Percentiles rank a stretch among this genome's conserved stretches.
Evolutionary conservation across 2,329 filamentous ascomycete genomes (phyloP).

Genomic region (Arthrobotrys megalospora): DNA sequence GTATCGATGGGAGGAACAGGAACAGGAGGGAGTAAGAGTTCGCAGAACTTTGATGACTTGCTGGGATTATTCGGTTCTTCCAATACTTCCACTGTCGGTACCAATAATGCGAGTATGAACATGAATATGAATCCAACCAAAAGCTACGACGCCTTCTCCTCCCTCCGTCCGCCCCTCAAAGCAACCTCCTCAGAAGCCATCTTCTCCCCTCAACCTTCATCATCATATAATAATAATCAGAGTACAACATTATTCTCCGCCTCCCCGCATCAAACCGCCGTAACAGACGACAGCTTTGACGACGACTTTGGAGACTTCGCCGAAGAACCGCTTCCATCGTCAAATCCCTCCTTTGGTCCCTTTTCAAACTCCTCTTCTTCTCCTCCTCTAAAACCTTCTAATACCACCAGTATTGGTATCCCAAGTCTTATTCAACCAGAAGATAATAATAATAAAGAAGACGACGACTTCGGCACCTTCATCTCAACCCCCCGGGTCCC

Average conservation of each 20-base stretch:
- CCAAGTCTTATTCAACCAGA: not conserved
- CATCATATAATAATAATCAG: not conserved
- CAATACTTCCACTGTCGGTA: not conserved
- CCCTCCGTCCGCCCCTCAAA: too few species aligned
- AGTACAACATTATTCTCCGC: slow-evolving; percentile 26
- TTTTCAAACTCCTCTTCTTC: slow-evolving; percentile 36
- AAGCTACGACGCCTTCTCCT: too few species aligned
- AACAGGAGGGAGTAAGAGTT: not conserved
- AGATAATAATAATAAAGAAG: slow-evolving; percentile 20
- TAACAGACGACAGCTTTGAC: slow-evolving; percentile 9
- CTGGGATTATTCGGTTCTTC: slow-evolving; percentile 35
- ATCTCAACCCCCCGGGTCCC: slow-evolving; percentile 60
- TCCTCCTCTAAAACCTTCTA: slow-evolving; percentile 16
- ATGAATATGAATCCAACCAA: too few species aligned
- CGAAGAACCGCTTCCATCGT: slow-evolving; percentile 33
- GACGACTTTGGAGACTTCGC: slow-evolving; percentile 58
- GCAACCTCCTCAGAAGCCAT: too few species aligned
- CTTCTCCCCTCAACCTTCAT: not conserved
- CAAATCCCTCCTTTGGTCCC: slow-evolving; percentile 31
- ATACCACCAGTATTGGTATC: not conserved
- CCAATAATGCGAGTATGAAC: not conserved
- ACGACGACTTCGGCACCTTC: slow-evolving; percentile 64
- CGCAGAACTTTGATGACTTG: slow-evolving; percentile 36
- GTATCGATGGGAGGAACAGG: too few species aligned
- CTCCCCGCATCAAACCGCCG: slow-evolving; percentile 9